Percentiles rank a stretch among this genome's conserved stretches.
Evolutionary conservation across 2,329 filamentous ascomycete genomes (phyloP).

Genomic region (Xylaria polymorpha): DNA sequence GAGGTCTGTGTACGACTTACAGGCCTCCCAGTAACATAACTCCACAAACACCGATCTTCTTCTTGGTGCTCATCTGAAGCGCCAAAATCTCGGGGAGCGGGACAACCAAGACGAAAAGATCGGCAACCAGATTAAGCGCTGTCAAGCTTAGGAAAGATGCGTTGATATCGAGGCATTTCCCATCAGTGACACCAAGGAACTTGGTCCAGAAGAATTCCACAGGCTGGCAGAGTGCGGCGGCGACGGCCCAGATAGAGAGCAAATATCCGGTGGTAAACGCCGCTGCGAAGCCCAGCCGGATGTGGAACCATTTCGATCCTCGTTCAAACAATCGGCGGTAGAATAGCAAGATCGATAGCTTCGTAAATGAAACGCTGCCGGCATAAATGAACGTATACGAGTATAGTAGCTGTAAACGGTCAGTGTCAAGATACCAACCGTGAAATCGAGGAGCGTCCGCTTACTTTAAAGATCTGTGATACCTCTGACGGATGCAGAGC

Average conservation of each 20-base stretch:
- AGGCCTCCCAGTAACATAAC: slow-evolving; percentile 50
- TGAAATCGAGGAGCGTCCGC: not conserved
- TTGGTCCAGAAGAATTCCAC: slow-evolving; percentile 45
- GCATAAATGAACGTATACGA: slow-evolving; percentile 50
- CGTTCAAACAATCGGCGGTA: slow-evolving; percentile 50
- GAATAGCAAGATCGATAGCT: slow-evolving; percentile 50
- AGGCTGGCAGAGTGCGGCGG: slow-evolving; percentile 42
- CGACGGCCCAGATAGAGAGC: slow-evolving; percentile 43
- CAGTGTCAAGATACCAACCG: not conserved
- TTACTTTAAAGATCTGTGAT: slow-evolving; percentile 40
- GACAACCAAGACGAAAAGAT: slow-evolving; percentile 48
- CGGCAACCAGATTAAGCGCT: slow-evolving; percentile 47
- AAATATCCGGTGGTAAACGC: slow-evolving; percentile 46
- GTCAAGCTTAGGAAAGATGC: slow-evolving; percentile 47
- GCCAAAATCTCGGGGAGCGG: slow-evolving; percentile 49
- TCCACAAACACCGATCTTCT: slow-evolving; percentile 47
- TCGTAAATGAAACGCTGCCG: slow-evolving; percentile 47
- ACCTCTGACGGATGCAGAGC: slow-evolving; percentile 34
- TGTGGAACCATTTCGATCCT: slow-evolving; percentile 43
- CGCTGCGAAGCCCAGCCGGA: slow-evolving; percentile 40
- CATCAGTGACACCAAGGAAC: slow-evolving; percentile 39
- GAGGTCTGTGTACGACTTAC: slow-evolving; percentile 37
- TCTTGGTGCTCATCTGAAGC: slow-evolving; percentile 47
- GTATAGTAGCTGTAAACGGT: slow-evolving; percentile 45
- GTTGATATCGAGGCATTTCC: slow-evolving; percentile 46